Evolutionary conservation across 257 asterid genomes (phyloP), one percentile per base, ranked within the genome.

Genomic region (Solanum infundibuliforme): DNA sequence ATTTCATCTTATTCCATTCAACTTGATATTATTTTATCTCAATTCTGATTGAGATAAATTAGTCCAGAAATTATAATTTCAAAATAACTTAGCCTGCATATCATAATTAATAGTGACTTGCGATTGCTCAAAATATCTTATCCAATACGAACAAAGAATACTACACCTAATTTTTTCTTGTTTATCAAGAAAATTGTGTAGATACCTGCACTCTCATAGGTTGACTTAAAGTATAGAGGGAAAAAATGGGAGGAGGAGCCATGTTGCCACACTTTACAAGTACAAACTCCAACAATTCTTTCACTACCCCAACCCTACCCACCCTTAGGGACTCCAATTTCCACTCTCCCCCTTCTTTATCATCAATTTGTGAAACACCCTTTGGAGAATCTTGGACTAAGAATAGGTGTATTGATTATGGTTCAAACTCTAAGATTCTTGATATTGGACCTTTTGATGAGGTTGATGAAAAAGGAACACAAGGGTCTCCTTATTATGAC

Each of bases 231-330:
- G 5, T 5, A 46, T 2, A 79, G 66, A 79, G 66, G 25, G 0
- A 43, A 27, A 12, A 66, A 66, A 94, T 94, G 96, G 94, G 94
- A 5, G 94, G 95, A 48, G 94, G 93, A 65, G 58, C 87, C 86
- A 88, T 84, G 89, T 72, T 83, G 39, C 85, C 90, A 2, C 52
- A 71, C 13, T 79, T n/a, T 36, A 11, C 85, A 1, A 48, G 29
- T 31, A 73, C 83, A 38, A 87, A 83, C 58, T 77, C 29, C 74
- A 85, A 86, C 48, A 71, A 25, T 69, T 31, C 86, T 68, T 36
- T 39, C 52, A 75, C 73, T 66, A 27, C 20, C 60, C 32, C 84
- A 10, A 85, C 16, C 71, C 29, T 69, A 16, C 88, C 39, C 48
- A 41, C 81, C 25, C 27, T 89, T 3, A 88, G 90, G n/a, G 84